phyloP scores from a whole-genome alignment of 768 basidiomycete genomes.

The Calocybe gangraenosa region DNA sequence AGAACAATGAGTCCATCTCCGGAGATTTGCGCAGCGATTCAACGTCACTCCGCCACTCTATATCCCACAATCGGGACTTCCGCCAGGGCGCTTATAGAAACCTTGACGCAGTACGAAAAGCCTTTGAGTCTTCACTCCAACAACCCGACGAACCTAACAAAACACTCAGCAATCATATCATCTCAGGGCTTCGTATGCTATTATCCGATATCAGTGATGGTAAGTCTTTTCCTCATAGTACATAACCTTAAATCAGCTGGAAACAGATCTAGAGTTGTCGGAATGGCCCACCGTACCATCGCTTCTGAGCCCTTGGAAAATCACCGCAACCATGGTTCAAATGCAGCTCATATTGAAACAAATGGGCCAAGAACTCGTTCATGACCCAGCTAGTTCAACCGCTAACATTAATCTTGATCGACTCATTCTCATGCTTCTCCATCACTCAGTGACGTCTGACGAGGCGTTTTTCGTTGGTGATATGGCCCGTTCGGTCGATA shows the following conservation, averaged over 20 bases:
- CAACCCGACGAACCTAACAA: constrained; percentile 42
- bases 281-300: constrained; percentile 62
- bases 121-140: constrained; percentile 62
- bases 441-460: constrained; percentile 69
- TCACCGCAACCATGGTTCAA: constrained; percentile 76
- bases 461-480: constrained; percentile 84
- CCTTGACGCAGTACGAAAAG: constrained; percentile 62
- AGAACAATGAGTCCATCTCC: constrained; percentile 53
- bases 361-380: constrained; percentile 62
- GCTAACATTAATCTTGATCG: constrained; percentile 65
- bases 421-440: constrained; percentile 64
- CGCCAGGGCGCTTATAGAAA: constrained; percentile 74
- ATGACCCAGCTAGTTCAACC: constrained; percentile 47
- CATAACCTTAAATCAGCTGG: neutral
- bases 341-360: constrained; percentile 74
- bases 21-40: constrained; percentile 45
- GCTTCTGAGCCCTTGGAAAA: constrained; percentile 78
- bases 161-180: constrained; percentile 54
- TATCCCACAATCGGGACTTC: constrained; percentile 66
- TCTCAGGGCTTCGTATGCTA: constrained; percentile 64
- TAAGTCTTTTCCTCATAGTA: constrained; percentile 18
- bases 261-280: constrained; percentile 43
- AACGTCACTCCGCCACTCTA: constrained; percentile 46
- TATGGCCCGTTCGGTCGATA: constrained; percentile 69
- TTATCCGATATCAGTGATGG: constrained; percentile 62